phyloP scores from a whole-genome alignment of 2,329 filamentous ascomycete genomes.

The Aaosphaeria arxii region DNA sequence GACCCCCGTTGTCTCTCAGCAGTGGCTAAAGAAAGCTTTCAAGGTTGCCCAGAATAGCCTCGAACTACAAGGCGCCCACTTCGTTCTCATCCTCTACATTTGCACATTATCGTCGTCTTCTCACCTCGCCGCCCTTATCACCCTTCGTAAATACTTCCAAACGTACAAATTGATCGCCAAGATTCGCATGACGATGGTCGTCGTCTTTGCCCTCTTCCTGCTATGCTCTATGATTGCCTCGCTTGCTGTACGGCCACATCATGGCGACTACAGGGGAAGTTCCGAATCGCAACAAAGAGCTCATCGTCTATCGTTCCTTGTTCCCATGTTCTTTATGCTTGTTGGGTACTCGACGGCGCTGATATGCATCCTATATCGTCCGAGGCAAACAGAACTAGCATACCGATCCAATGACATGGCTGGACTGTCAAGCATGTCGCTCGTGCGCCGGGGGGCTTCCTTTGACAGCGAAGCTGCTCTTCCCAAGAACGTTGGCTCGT shows the following conservation, averaged over 20 bases:
- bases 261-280: conserved; percentile 2
- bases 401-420: conserved; percentile 5
- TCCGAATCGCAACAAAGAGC: conserved; percentile 9
- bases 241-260: conserved; percentile 14
- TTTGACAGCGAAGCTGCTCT: conserved; percentile 1
- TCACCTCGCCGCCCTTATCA: conserved; percentile 30
- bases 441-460: conserved; percentile 7
- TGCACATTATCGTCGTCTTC: conserved; percentile 29
- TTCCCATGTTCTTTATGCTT: conserved; percentile 24
- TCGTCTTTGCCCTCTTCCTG: conserved; percentile 25
- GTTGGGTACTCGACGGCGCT: conserved; percentile 27
- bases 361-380: conserved; percentile 23
- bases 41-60: conserved; percentile 24
- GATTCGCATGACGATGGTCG: conserved; percentile 22
- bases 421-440: neutral
- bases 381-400: conserved; percentile 4
- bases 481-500: conserved; percentile 11
- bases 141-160: conserved; percentile 27
- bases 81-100: conserved; percentile 29
- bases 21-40: neutral
- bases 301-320: conserved; percentile 19
- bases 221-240: conserved; percentile 24
- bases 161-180: conserved; percentile 27
- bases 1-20: neutral
- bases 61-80: conserved; percentile 25